These are phyloP conservation scores for Flaveria ramosissima DNA, from an alignment of 129 eudicot genomes.

Conservation along the genomic window DNA sequence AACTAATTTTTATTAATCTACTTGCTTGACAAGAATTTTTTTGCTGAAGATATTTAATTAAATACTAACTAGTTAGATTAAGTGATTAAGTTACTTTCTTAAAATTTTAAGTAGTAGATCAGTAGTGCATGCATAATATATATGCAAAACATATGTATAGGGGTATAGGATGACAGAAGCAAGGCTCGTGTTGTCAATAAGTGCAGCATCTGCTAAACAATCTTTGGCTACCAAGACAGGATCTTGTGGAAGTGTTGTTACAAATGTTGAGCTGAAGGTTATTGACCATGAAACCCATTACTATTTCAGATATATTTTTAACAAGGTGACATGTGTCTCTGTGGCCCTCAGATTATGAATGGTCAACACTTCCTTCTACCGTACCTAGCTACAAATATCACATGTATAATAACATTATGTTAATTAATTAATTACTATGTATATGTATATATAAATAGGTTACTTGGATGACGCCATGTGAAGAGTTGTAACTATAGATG, in stretches of 20 bases:
- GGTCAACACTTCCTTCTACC: too few species aligned
- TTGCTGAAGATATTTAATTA: too few species aligned
- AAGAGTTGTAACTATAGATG: constrained; percentile 67
- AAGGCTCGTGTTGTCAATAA: constrained; percentile 76
- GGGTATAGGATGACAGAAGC: constrained; percentile 95
- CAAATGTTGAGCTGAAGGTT: constrained; percentile 78
- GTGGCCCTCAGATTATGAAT: constrained; percentile 81
- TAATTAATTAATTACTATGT: too few species aligned
- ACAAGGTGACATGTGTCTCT: constrained; percentile 77
- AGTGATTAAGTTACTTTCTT: too few species aligned
- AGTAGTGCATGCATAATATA: too few species aligned
- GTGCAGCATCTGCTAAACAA: constrained; percentile 62
- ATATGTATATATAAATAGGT: constrained; percentile 23
- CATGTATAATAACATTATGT: too few species aligned
- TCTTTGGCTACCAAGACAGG: constrained; percentile 72
- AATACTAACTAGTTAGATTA: too few species aligned
- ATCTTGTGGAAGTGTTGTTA: constrained; percentile 71
- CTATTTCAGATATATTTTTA: constrained; percentile 57
- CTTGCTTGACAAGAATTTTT: too few species aligned
- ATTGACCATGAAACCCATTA: constrained; percentile 58
- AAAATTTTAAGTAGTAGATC: too few species aligned
- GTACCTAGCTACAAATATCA: too few species aligned
- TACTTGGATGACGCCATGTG: constrained; percentile 68
- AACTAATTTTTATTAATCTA: too few species aligned
- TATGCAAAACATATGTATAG: too few species aligned